Conservation (phyloP, 306 rosid species). For the Cicer yamashitae region DNA sequence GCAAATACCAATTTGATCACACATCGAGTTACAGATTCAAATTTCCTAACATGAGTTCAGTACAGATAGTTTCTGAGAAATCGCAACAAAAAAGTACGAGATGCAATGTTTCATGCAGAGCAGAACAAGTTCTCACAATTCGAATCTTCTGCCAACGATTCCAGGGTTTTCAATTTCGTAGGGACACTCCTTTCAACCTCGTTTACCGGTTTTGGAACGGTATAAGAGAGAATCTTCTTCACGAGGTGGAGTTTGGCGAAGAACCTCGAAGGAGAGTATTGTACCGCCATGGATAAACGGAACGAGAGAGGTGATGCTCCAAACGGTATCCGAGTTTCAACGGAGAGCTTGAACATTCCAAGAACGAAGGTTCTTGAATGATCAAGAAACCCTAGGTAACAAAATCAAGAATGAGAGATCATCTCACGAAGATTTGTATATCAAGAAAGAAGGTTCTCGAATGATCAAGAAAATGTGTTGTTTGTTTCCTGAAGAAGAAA, state of each 20-base stretch:
- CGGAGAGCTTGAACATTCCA: too few species aligned
- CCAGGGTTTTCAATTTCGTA: conserved; percentile 56
- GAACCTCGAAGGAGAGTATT: conserved; percentile 78
- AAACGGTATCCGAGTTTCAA: too few species aligned
- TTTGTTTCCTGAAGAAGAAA: too few species aligned
- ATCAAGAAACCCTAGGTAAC: too few species aligned
- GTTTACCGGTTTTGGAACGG: conserved; percentile 50
- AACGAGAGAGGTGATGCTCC: too few species aligned
- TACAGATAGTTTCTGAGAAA: conserved; percentile 9
- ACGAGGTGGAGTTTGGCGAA: conserved; percentile 41
- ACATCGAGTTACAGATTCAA: background rate
- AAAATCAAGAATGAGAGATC: too few species aligned
- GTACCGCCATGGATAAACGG: conserved; percentile 61
- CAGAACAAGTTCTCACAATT: conserved; percentile 64
- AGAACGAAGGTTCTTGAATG: too few species aligned
- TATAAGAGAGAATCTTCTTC: conserved; percentile 47
- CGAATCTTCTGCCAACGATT: conserved; percentile 85
- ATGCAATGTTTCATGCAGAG: conserved; percentile 44
- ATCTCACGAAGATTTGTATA: too few species aligned
- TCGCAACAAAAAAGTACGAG: background rate
- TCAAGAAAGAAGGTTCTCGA: too few species aligned
- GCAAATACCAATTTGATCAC: background rate
- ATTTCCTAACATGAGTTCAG: background rate
- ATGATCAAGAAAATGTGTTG: too few species aligned
- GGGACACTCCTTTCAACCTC: conserved; percentile 56